Evolutionary conservation across 169 alveolate species (phyloP), one percentile per base, ranked within the genome.

Genomic region (Theileria orientalis): DNA sequence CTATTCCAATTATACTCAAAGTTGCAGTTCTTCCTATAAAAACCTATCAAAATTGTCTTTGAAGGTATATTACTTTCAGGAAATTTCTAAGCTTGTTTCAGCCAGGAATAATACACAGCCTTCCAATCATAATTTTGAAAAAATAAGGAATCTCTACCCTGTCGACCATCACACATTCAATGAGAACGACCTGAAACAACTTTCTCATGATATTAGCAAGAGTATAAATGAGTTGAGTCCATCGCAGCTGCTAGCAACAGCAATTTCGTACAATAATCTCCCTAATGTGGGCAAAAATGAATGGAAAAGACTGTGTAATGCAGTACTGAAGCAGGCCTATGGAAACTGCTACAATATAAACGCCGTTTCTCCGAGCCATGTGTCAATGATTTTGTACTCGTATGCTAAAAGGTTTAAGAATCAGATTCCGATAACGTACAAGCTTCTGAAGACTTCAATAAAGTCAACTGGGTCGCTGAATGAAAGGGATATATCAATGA

Each of bases 61-160:
- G 32, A 82, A 82, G 68, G 89, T 82, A n/a, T 82, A 82, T 46
- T 74, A 82, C 49, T 76, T 82, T 27, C 89, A 82, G 69, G 89
- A 82, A 41, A 51, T 60, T 67, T 83, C 84, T 14, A 82, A 47
- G 44, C 8, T 54, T 23, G 23, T 76, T 3, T 33, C 76, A 63
- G 30, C 44, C 62, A 23, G 74, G 66, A 2, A 1, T 25, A 27
- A 19, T 54, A 11, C 11, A 42, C 41, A 16, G 35, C 33, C 16
- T 33, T 21, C 3, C 3, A 9, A 49, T 0, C 29, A 33, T 3
- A 41, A 33, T 5, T 54, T 54, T 61, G 3, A 52, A 8, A 19
- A 60, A 35, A 13, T 30, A 16, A 44, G 67, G 23, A 9, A 27
- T 29, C 33, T 74, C 29, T 57, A 41, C 32, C 29, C 47, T 3